A percentile compares a stretch with the other conserved stretches of the same genome.
Conservation (phyloP, 2,329 filamentous ascomycete genomes). For the Botryotinia globosa region DNA sequence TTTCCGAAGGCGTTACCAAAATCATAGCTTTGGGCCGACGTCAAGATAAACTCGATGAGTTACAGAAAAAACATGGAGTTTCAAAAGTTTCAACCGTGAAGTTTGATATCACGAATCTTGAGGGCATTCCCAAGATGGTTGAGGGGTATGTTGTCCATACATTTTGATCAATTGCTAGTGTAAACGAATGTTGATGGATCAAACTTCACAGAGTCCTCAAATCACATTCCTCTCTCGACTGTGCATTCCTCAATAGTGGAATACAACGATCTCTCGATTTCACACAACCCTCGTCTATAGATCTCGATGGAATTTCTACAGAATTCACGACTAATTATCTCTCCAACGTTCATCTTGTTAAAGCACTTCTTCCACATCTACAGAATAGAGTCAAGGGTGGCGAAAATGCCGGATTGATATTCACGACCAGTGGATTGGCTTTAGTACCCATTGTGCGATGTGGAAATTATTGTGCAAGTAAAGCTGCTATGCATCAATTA, state of each 20-base stretch:
- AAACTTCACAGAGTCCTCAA: constrained; percentile 5
- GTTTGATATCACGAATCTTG: constrained; percentile 21
- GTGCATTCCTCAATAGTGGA: constrained; percentile 38
- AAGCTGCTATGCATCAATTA: constrained; percentile 46
- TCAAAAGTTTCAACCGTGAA: neutral
- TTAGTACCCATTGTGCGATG: constrained; percentile 27
- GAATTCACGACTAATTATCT: constrained; percentile 47
- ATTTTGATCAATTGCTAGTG: neutral
- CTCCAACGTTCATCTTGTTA: constrained; percentile 41
- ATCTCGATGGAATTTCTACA: constrained; percentile 33
- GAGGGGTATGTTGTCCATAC: neutral
- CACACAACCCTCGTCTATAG: constrained; percentile 27
- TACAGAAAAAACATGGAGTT: constrained; percentile 35
- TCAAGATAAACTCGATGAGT: constrained; percentile 43
- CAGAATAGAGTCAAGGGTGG: constrained; percentile 2
- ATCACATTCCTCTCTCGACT: constrained; percentile 31
- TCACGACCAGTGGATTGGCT: constrained; percentile 28
- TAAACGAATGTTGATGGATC: neutral
- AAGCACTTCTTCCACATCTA: constrained; percentile 41
- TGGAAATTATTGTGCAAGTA: constrained; percentile 44
- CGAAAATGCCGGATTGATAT: constrained; percentile 24
- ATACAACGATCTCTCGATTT: constrained; percentile 34
- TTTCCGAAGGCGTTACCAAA: constrained; percentile 45
- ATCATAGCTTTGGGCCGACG: constrained; percentile 56
- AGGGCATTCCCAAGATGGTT: constrained; percentile 1